Base-by-base conservation (phyloP, 2,329 filamentous ascomycete species). In the Leptographium wingfieldii region DNA sequence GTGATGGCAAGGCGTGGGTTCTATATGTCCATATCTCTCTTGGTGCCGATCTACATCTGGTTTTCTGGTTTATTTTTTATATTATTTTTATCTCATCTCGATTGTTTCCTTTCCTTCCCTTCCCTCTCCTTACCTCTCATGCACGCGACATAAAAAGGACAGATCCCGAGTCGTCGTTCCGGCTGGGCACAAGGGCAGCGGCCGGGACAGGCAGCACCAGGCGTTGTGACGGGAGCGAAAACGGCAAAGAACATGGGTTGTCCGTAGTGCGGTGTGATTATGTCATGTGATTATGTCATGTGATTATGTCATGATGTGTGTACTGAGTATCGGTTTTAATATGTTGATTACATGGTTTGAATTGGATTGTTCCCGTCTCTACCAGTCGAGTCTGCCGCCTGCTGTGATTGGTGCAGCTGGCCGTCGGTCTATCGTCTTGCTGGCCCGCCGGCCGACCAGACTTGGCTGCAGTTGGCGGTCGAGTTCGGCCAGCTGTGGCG, bases 331-430 rank as follows among this genome's bases (percentile, higher is more conserved):
- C 22, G 22, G 22, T 22, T 22, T 22, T 22, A 22, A 22, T 22
- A 22, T 22, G 22, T 22, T 22, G 22, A 22, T 22, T 22, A 22
- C 22, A 22, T 22, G 22, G 22, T 22, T 29, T 19, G 2, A 19
- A 35, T 25, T 27, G 11, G 35, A 16, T 29, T n/a, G 48, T 19
- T 38, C 5, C n/a, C 33, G 7, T 31, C 25, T 25, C 56, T 55
- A 80, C 77, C 78, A 80, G 22, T 80, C 77, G 35, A 75, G 73
- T 52, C 74, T 75, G 12, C 56, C 31, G 43, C 31, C 33, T 5
- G 31, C 48, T 3, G 31, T 27, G 27, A 51, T n/a, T 3, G 73
- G 7, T 31, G 31, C 72, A 65, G 65, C 70, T 14, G 74, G 43
- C 19, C 43, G 43, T n/a, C 16, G 43, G 19, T n/a, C 43, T 19